Conservation (phyloP, 2,329 filamentous ascomycete genomes). For the Gaeumannomyces tritici region DNA sequence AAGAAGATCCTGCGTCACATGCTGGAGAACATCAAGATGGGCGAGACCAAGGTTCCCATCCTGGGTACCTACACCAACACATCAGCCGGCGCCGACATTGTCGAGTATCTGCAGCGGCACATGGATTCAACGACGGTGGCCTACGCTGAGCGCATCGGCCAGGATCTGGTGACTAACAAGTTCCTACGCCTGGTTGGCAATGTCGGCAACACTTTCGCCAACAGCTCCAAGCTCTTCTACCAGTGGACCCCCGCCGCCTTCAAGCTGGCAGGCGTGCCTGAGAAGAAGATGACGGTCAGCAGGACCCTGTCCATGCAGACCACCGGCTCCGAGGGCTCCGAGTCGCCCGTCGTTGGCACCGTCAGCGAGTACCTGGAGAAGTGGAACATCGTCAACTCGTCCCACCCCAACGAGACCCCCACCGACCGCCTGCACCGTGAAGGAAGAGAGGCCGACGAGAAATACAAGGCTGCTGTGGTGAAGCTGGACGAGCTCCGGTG, state of each 20-base stretch:
- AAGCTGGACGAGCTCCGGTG: conserved; percentile 87
- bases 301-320: conserved; percentile 66
- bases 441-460: conserved; percentile 81
- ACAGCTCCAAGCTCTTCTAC: conserved; percentile 95
- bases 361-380: conserved; percentile 83
- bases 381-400: conserved; percentile 89
- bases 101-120: conserved; percentile 86
- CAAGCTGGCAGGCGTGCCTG: conserved; percentile 74
- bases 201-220: conserved; percentile 90
- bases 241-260: conserved; percentile 95
- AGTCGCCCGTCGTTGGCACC: conserved; percentile 72
- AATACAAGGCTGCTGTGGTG: conserved; percentile 78
- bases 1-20: conserved; percentile 86
- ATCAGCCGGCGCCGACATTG: conserved; percentile 83
- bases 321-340: conserved; percentile 42
- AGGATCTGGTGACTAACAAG: conserved; percentile 79
- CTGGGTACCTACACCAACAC: conserved; percentile 92
- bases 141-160: conserved; percentile 89
- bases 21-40: conserved; percentile 75
- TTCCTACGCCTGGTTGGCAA: conserved; percentile 88
- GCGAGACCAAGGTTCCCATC: conserved; percentile 91
- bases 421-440: conserved; percentile 79
- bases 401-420: conserved; percentile 88
- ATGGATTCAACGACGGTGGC: conserved; percentile 77
- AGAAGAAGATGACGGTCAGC: conserved; percentile 65